Evolutionary conservation across 441 rosid genomes (phyloP), one percentile per base, ranked within the genome.

Genomic region (Adansonia madagascariensis): DNA sequence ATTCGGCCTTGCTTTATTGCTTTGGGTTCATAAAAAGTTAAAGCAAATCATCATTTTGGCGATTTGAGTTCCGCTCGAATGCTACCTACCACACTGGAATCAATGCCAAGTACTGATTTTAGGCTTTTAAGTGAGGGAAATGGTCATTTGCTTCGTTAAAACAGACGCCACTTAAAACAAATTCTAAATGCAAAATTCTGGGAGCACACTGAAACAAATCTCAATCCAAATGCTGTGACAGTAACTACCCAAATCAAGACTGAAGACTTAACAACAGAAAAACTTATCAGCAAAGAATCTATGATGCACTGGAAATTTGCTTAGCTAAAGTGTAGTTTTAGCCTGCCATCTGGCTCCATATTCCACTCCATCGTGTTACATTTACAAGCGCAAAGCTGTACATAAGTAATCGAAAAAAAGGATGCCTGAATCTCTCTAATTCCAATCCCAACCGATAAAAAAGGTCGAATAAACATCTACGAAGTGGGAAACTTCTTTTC

Each of bases 311-410:
- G 56, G 41, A 68, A 47, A 27, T 15, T 31, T 35, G 43, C 44
- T 31, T 6, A 35, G 12, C 22, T 17, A 0, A 50, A 71, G 73
- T 49, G 22, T 39, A 10, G 60, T 3, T 47, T 68, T 53, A 71
- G 47, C 75, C 75, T 31, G 6, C 27, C 46, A 71, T 71, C 14
- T 44, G 72, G 72, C 56, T 49, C 46, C 60, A 27, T 27, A 15
- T 50, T 24, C 46, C 18, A 70, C 61, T 24, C 60, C 18, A 70
- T 46, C 8, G 60, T 27, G 60, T 72, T 43, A 56, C 43, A 73
- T 73, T 56, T 73, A 73, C 75, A 73, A 73, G 65, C 41, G 64
- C 39, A 73, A 73, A 73, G 65, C 65, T 73, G 31, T 55, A 57
- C 65, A 73, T 0, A 0, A 27, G 56, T 0, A 9, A 65, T 18